Conservation (phyloP, 805 yeast genomes). For the Metschnikowia noctiluminum region DNA sequence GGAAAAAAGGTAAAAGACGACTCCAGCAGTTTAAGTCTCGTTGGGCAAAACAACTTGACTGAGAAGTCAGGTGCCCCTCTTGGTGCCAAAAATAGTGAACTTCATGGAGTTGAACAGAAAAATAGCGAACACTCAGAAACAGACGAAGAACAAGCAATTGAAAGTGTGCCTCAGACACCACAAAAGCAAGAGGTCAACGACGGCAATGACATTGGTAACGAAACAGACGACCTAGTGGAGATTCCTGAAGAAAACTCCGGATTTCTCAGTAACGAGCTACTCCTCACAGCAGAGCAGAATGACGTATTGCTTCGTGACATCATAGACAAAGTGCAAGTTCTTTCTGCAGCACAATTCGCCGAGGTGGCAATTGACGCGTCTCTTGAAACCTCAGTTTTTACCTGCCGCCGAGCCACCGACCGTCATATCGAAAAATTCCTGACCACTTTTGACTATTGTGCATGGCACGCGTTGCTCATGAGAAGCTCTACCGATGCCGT, state of each 20-base stretch:
- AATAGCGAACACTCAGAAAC: not conserved
- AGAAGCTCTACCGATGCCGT: constrained; percentile 11
- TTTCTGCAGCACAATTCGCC: constrained; percentile 34
- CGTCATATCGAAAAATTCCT: constrained; percentile 31
- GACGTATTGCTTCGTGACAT: constrained; percentile 44
- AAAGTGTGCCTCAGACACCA: not conserved
- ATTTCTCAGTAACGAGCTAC: constrained; percentile 40
- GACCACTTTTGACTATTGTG: constrained; percentile 38
- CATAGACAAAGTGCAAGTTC: constrained; percentile 42
- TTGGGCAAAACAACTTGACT: not conserved
- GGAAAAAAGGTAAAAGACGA: not conserved
- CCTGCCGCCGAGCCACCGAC: constrained; percentile 45
- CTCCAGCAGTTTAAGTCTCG: too few relatives aligned
- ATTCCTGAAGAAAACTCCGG: not conserved
- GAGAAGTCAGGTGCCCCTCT: not conserved
- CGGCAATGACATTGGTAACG: too few relatives aligned
- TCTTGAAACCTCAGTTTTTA: constrained; percentile 24
- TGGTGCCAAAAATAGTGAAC: too few relatives aligned
- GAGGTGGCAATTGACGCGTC: constrained; percentile 36
- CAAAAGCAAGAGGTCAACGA: too few relatives aligned
- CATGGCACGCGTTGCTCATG: constrained; percentile 21
- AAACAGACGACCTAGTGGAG: too few relatives aligned
- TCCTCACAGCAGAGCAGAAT: constrained; percentile 49
- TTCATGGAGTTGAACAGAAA: too few relatives aligned
- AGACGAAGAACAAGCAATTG: not conserved